A percentile compares a stretch with the other conserved stretches of the same genome.
Conservation (phyloP, 345 rosid species). For the Populus ilicifolia region DNA sequence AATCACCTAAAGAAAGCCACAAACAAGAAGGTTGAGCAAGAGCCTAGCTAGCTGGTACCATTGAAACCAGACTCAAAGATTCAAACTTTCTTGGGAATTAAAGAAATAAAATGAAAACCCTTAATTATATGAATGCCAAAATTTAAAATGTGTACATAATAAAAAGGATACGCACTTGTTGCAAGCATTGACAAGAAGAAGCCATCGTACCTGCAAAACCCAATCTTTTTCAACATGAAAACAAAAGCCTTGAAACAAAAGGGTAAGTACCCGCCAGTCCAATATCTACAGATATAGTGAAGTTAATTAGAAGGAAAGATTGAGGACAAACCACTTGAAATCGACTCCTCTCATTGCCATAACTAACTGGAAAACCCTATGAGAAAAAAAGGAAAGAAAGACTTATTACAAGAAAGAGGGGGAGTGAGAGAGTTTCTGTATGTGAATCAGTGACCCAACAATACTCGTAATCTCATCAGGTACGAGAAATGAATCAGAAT, state of each 20-base stretch:
- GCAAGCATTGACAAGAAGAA: constrained; percentile 99
- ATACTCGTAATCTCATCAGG: constrained; percentile 4
- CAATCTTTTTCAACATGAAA: background rate
- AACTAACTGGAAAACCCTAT: background rate
- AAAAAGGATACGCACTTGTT: constrained; percentile 90
- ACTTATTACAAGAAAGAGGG: background rate
- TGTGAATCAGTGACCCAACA: background rate
- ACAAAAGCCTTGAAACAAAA: background rate
- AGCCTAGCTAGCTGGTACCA: background rate
- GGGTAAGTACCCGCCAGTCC: background rate
- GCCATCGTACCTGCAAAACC: constrained; percentile 84
- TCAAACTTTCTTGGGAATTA: background rate
- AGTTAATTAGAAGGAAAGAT: background rate
- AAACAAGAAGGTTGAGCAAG: background rate
- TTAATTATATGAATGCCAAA: background rate
- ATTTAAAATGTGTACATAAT: background rate
- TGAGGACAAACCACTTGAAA: constrained; percentile 78
- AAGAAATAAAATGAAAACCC: background rate
- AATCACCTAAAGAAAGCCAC: background rate
- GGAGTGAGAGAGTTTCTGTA: background rate
- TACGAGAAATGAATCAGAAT: constrained; percentile 6
- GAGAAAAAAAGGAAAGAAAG: background rate
- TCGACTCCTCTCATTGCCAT: constrained; percentile 92
- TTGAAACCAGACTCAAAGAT: background rate
- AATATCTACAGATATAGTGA: background rate